Base-by-base conservation (phyloP, 176 grass and related monocot species). In the Urochloa ruziziensis region DNA sequence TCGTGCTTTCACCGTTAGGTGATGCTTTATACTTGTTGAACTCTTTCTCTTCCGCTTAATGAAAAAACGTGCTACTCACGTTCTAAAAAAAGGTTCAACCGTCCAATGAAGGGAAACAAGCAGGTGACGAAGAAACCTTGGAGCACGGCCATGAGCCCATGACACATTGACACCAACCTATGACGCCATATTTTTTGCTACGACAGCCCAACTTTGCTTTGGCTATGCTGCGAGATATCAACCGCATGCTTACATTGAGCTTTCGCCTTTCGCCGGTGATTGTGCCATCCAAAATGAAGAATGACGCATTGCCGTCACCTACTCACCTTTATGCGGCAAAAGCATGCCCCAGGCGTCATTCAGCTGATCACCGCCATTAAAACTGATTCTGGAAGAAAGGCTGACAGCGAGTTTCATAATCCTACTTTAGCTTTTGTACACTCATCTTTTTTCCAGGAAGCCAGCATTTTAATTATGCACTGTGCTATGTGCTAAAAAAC, bases 241-340 rank as follows among this genome's bases (percentile, higher is more conserved):
- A 10, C 62, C 46, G 48, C 44, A 66, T 48, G 59, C 11, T 21
- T 24, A 21, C 12, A 15, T 19, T 14, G 16, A 29, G 21, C 9
- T n/a, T 37, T 62, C 46, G 36, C 46, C 29, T 67, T 61, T 59
- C 7, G 32, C 36, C 52, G 5, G 62, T 62, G 76, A 80, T 65
- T 21, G 58, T 24, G 44, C 32, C 67, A 80, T 9, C 44, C 44
- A 80, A 39, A 40, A 67, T 14, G 46, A 51, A 49, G 69, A 63
- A 75, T 27, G 32, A 51, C 63, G 48, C 47, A 61, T 79, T 79
- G 40, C 56, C 44, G 43, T 72, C 84, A 44, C 44, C 77, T 80
- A 73, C 80, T 72, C 84, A 44, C 44, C 77, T 80, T 80, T 86
- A 64, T 58, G 3, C 5, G 10, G 13, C 75, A 37, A 52, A 86